Percentiles rank a stretch among this genome's conserved stretches.
phyloP scores from a whole-genome alignment of 306 rosid species.

The Cyclanthera cordifolia region DNA sequence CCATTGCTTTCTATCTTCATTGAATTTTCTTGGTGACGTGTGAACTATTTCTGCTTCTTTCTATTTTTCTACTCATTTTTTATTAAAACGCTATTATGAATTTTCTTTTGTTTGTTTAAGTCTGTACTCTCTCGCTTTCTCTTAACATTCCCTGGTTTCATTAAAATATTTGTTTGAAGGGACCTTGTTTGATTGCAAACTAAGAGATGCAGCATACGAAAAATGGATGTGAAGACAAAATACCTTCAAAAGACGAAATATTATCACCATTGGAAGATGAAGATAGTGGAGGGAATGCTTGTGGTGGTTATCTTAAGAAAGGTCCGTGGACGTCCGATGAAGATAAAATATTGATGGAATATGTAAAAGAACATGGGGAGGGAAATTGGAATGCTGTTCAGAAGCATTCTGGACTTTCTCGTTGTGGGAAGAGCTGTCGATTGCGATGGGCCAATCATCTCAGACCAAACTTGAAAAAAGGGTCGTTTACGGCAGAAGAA shows the following conservation, averaged over 20 bases:
- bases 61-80: background rate
- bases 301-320: constrained; percentile 49
- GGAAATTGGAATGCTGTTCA: constrained; percentile 99
- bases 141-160: constrained; percentile 19
- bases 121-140: constrained; percentile 9
- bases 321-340: constrained; percentile 95
- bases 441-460: constrained; percentile 97
- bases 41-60: background rate
- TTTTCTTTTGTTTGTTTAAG: constrained; percentile 2
- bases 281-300: constrained; percentile 32
- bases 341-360: constrained; percentile 78
- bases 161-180: constrained; percentile 19
- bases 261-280: constrained; percentile 45
- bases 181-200: constrained; percentile 21
- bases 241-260: constrained; percentile 29
- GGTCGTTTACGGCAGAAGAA: constrained; percentile 71
- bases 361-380: constrained; percentile 84
- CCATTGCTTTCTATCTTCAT: constrained; percentile 9
- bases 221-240: constrained; percentile 46
- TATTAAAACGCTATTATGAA: background rate
- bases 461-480: constrained; percentile 94
- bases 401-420: constrained; percentile 75
- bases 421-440: constrained; percentile 97
- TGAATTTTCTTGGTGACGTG: background rate
- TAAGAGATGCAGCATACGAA: constrained; percentile 43